Evolutionary conservation across 192 early-diverging fungal species (phyloP).

Genomic region (Haplosporangium gracile): DNA sequence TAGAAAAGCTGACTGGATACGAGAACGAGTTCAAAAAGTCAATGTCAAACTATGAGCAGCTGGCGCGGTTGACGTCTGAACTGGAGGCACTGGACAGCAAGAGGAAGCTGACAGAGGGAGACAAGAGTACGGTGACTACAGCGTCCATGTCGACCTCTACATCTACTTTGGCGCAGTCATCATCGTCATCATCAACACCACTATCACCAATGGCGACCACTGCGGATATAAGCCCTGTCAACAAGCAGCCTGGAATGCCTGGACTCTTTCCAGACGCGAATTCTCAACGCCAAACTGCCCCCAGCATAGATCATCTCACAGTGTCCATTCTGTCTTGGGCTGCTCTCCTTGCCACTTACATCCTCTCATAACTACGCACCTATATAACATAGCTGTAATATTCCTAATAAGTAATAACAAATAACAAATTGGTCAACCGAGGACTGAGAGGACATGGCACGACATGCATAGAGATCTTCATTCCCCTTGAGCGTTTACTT

Average conservation of each 20-base stretch:
- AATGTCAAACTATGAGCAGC: constrained; percentile 24
- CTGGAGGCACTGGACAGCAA: constrained; percentile 21
- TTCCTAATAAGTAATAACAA: background rate
- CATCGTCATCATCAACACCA: background rate
- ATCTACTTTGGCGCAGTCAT: background rate
- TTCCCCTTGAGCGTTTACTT: too few relatives aligned
- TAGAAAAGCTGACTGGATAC: constrained; percentile 28
- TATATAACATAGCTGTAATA: background rate
- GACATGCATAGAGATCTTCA: too few relatives aligned
- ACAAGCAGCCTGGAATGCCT: constrained; percentile 9
- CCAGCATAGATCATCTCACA: constrained; percentile 17
- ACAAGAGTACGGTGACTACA: background rate
- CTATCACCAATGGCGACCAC: background rate
- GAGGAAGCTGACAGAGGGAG: background rate
- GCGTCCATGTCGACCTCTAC: background rate
- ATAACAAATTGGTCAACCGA: background rate
- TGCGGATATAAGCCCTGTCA: background rate
- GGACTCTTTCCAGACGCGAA: constrained; percentile 8
- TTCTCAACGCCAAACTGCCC: background rate
- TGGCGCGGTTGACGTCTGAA: constrained; percentile 12
- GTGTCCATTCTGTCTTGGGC: constrained; percentile 48
- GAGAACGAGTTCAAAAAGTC: constrained; percentile 33
- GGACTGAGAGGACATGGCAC: too few relatives aligned
- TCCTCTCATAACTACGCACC: constrained; percentile 24
- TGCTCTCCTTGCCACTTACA: constrained; percentile 23